Evolutionary conservation across 192 early-diverging fungal species (phyloP), one percentile per base, ranked within the genome.

Genomic region (Diversispora eburnea): DNA sequence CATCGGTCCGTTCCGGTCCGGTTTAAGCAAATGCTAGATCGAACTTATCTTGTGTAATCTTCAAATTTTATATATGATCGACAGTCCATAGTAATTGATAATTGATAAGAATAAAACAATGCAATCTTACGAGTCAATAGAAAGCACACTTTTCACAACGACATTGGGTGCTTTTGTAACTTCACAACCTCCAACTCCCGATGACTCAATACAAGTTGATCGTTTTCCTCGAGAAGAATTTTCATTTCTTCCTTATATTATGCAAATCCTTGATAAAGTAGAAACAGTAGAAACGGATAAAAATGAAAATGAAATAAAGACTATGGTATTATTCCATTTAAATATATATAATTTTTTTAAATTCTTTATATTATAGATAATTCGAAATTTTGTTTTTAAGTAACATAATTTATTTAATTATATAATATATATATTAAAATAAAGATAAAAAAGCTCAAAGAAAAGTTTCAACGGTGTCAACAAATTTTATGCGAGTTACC

Each of bases 381-480:
- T 1, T 49, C 48, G 12, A 9, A 39, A 61, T 5, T n/a, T 5
- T 4, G 1, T 12, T 19, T 39, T 8, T 39, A 19, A 12, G 8
- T 61, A 22, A 22, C 13, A 61, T 12, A 13, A 19, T 61, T 19
- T 61, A 10, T 19, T 61, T 5, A n/a, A n/a, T n/a, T n/a, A n/a
- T n/a, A n/a, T n/a, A n/a, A n/a, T n/a, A n/a, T n/a, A n/a, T 0
- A 19, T 12, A 12, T 46, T 10, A 19, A 12, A 15, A 33, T 33
- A 51, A 48, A 67, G 66, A 67, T 33, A 41, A 47, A 22, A 47
- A 67, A 67, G 25, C 25, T 73, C 10, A 58, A 73, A 60, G 72
- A 67, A 54, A 73, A 56, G 5, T 45, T 73, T 64, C 47, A 64
- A 41, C 61, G 62, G 33, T 73, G 72, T 64, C 72, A 73, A 17